Base-by-base conservation (phyloP, 208 protist genomes). In the Leishmania gerbilli region DNA sequence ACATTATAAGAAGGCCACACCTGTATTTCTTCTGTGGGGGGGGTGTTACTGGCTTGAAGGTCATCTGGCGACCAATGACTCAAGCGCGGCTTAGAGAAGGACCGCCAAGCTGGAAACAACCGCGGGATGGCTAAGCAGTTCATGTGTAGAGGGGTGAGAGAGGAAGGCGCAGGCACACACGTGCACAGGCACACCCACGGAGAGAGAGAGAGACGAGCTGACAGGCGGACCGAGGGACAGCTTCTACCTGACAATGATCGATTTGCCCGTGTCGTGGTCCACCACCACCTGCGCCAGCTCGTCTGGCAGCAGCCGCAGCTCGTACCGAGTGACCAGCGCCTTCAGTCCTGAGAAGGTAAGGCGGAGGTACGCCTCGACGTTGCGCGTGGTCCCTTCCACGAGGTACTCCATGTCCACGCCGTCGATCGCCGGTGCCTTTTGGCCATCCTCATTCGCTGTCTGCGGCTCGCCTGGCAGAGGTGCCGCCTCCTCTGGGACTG, bases 401-500 rank as follows among this genome's bases (percentile, higher is more conserved):
- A 84, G 71, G 78, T 91, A 96, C 49, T 64, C 67, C 88, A 96
- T 91, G 47, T 95, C 88, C 15, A 96, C 88, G 8, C 91, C 90
- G 21, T 87, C 62, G 1, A 82, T 83, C 67, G 78, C 77, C 24
- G 49, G 27, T n/a, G 74, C 31, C 34, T 42, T 76, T 24, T 34
- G 51, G 21, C 47, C 76, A 37, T 60, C 64, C 13, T 82, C 60
- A 19, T 69, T 75, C 56, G 47, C 21, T 34, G 7, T 40, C 40
- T 53, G 69, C 51, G 87, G 79, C n/a, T 62, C 81, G 0, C 77
- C 75, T 24, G 76, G 55, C 15, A 74, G 65, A 42, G 47, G 74
- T 65, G 67, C 55, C 40, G n/a, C 64, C 8, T 19, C 72, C 31
- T 53, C 55, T 2, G 62, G 40, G 15, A 75, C 40, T 42, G 31